Evolutionary conservation across 2,329 filamentous ascomycete species (phyloP).

Genomic region (Colletotrichum shisoi): DNA sequence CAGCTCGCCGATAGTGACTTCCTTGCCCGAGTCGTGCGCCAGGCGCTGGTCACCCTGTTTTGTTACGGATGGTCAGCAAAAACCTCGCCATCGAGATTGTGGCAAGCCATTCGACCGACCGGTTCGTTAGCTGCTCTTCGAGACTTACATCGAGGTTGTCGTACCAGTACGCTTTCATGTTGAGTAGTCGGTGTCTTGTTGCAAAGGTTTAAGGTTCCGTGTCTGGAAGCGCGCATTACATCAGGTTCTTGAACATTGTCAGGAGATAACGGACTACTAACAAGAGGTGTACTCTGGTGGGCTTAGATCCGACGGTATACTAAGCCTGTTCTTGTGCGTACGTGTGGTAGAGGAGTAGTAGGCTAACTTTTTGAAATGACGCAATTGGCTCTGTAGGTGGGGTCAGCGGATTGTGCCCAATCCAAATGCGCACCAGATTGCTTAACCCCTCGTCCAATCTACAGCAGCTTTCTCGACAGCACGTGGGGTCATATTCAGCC

Average conservation of each 20-base stretch:
- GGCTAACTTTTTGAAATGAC: constrained; percentile 26
- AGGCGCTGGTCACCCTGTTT: constrained; percentile 88
- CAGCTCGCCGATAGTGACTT: constrained; percentile 72
- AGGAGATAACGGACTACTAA: background rate
- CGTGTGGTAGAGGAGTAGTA: no score
- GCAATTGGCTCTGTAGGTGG: constrained; percentile 29
- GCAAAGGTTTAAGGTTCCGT: background rate
- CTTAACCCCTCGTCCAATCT: constrained; percentile 10
- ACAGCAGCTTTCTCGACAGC: constrained; percentile 8
- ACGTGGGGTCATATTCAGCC: constrained; percentile 4
- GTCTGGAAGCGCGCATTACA: background rate
- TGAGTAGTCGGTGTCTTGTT: background rate
- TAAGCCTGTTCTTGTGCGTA: background rate
- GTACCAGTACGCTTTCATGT: constrained; percentile 67
- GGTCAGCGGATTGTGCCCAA: constrained; percentile 12
- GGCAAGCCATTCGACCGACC: constrained; percentile 1
- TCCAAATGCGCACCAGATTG: background rate
- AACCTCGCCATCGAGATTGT: constrained; percentile 2
- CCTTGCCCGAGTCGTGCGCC: constrained; percentile 83
- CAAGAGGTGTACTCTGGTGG: background rate
- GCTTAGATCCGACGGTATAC: background rate
- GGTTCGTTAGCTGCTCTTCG: background rate
- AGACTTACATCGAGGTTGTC: constrained; percentile 62
- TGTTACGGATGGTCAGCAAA: background rate
- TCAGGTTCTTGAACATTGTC: background rate